These are phyloP conservation scores for Lipomyces chichibuensis DNA, from an alignment of 805 yeast species.

Conservation along the genomic window DNA sequence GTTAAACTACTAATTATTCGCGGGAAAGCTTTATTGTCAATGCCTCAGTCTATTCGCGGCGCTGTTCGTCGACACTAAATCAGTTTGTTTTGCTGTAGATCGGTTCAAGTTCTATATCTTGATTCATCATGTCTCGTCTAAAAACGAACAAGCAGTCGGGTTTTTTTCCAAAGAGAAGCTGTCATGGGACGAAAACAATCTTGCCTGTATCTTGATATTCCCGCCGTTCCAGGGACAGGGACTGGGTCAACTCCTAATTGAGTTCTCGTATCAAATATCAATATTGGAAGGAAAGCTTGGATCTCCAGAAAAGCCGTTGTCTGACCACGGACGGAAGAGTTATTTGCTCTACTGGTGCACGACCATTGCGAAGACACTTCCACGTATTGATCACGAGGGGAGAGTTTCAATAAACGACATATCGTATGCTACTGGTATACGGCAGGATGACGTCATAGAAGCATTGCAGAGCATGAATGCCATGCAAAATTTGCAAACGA, in stretches of 20 bases:
- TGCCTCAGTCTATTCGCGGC: constrained; percentile 82
- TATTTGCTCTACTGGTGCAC: constrained; percentile 79
- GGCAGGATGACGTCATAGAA: constrained; percentile 43
- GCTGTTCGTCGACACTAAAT: constrained; percentile 85
- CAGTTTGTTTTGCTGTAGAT: constrained; percentile 78
- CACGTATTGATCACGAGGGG: constrained; percentile 14
- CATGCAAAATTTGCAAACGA: constrained; percentile 1
- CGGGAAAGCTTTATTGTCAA: constrained; percentile 65
- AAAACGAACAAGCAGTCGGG: constrained; percentile 66
- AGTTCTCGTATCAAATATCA: constrained; percentile 80
- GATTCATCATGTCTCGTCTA: constrained; percentile 36
- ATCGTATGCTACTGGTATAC: constrained; percentile 43
- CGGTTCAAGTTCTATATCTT: constrained; percentile 75
- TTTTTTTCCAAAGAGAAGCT: constrained; percentile 86
- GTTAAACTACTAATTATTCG: background rate
- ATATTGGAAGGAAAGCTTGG: constrained; percentile 63
- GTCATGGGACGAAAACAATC: constrained; percentile 75
- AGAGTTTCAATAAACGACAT: constrained; percentile 39
- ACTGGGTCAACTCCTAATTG: constrained; percentile 77
- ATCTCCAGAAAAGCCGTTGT: constrained; percentile 86
- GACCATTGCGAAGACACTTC: constrained; percentile 46
- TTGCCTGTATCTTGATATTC: constrained; percentile 87
- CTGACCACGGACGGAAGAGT: constrained; percentile 75
- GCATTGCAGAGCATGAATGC: constrained; percentile 43
- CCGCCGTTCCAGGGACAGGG: constrained; percentile 87